Evolutionary conservation across 345 rosid genomes (phyloP).

Genomic region (Syzygium grande): DNA sequence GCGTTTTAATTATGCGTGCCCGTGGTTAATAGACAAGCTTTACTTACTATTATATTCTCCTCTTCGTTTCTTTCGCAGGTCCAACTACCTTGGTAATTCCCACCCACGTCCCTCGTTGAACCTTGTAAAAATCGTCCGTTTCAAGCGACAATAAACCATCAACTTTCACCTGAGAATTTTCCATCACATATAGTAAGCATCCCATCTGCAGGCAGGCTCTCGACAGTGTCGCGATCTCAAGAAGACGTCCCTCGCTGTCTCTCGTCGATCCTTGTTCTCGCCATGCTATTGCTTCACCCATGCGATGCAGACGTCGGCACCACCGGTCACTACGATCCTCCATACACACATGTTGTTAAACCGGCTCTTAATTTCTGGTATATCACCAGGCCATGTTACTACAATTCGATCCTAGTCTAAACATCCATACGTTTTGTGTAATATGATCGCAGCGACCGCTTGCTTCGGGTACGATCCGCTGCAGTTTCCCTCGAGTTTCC

Average conservation of each 20-base stretch:
- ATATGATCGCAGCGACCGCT: constrained; percentile 32
- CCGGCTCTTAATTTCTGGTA: not conserved
- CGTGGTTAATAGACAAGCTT: not conserved
- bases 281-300: not conserved
- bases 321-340: constrained; percentile 24
- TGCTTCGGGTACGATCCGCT: constrained; percentile 34
- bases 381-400: not conserved
- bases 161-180: no score
- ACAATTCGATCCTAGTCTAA: not conserved
- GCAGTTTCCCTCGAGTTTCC: constrained; percentile 35
- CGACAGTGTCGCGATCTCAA: not conserved
- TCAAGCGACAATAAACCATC: no score
- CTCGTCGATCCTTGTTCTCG: not conserved
- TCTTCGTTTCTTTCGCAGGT: no score
- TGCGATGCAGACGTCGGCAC: constrained; percentile 30
- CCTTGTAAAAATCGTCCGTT: no score
- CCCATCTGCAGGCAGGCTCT: no score
- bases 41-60: no score
- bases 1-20: not conserved
- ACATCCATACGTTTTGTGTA: not conserved
- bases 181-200: no score
- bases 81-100: no score
- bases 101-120: no score
- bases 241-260: not conserved
- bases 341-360: constrained; percentile 23